Base-by-base conservation (phyloP, 1,139 yeast species). In the Suhomyces taliae region DNA sequence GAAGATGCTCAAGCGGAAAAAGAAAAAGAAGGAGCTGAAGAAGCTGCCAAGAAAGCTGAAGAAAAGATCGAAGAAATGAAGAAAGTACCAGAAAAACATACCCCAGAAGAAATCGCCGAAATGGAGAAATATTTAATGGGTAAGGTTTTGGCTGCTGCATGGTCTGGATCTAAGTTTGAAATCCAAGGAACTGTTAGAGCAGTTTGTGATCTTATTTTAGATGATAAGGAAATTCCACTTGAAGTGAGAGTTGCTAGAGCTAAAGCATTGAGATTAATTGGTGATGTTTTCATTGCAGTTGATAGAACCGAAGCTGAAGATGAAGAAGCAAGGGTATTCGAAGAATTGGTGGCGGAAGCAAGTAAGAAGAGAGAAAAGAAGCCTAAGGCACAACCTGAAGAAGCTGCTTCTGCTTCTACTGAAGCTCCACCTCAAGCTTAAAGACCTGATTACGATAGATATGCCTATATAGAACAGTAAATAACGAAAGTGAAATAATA, bases 111-210 rank as follows among this genome's bases (percentile, higher is more conserved):
- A 50, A 70, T 88, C 48, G 91, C 90, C 0, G 95, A 89, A 53
- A 79, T 89, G 82, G 98, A 91, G 61, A 85, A 90, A 57, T 78
- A 85, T 48, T 71, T 91, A 40, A 81, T 90, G 81, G 97, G 97
- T 36, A 93, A 91, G 64, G 91, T 91, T 3, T 73, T 91, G 43
- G 91, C 95, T 4, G 97, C 97, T 0, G 96, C 97, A 8, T 91
- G 99, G 99, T 85, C 87, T 42, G 98, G 97, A 0, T 88, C 97
- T 24, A 84, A 83, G 58, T 85, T 84, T 65, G 99, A 91, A 65
- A 87, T 91, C 48, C 93, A 88, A 61, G 81, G 93, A n/a, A 89
- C 96, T 0, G 75, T 90, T 34, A 73, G 97, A 49, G 89, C 82
- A 24, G 97, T 91, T 12, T 91, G 97, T 64, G 96, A 90, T 61